These are phyloP conservation scores for Pseudogymnoascus sp. DNA, from an alignment of 2,329 filamentous ascomycete genomes.

Conservation along the genomic window DNA sequence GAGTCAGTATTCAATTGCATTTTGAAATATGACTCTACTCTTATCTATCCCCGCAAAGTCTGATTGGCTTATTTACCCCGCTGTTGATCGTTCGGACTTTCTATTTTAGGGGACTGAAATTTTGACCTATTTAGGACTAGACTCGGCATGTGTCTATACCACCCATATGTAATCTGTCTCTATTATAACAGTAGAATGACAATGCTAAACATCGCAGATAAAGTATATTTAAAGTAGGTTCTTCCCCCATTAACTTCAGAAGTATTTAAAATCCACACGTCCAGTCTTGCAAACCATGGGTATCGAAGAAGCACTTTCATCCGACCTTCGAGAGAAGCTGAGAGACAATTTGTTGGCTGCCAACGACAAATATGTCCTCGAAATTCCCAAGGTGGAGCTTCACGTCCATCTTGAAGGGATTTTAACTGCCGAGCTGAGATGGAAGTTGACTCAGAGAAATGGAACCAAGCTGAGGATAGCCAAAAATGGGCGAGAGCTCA, in stretches of 20 bases:
- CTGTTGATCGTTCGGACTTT: background rate
- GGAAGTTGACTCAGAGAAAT: slow-evolving; percentile 59
- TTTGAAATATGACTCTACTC: background rate
- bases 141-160: background rate
- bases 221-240: background rate
- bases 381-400: slow-evolving; percentile 70
- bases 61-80: background rate
- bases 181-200: background rate
- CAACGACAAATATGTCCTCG: slow-evolving; percentile 44
- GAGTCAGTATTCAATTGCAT: background rate
- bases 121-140: background rate
- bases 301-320: background rate
- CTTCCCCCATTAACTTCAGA: background rate
- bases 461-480: slow-evolving; percentile 45
- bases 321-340: background rate
- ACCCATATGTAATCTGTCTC: background rate
- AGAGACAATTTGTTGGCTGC: background rate
- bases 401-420: slow-evolving; percentile 74
- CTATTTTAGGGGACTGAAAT: background rate
- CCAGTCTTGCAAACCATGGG: background rate
- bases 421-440: slow-evolving; percentile 59
- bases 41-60: background rate
- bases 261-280: background rate
- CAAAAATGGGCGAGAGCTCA: background rate
- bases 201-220: background rate